Conservation (phyloP, 148 eudicot genomes). For the Dysphania ambrosioides region DNA sequence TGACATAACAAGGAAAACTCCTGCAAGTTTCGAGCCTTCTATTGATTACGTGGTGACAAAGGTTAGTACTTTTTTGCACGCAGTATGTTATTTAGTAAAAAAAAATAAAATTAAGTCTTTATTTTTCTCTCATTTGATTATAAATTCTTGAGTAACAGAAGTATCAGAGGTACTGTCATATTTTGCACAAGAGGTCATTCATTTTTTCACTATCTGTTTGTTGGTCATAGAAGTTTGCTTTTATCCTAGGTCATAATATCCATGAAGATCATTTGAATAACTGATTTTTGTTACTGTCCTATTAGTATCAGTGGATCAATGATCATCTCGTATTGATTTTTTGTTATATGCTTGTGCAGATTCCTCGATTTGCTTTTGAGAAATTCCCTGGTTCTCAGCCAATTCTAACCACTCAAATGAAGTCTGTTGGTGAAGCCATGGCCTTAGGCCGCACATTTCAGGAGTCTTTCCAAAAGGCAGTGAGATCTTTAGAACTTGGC, state of each 20-base stretch:
- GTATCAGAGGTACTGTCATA: no score
- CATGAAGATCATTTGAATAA: background rate
- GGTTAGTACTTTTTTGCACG: conserved; percentile 41
- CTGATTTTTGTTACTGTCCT: background rate
- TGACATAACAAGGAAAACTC: conserved; percentile 95
- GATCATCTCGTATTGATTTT: background rate
- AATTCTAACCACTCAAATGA: conserved; percentile 89
- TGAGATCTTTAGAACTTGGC: conserved; percentile 93
- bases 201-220: background rate
- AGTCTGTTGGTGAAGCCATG: conserved; percentile 99
- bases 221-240: background rate
- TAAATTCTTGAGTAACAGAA: no score
- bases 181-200: no score
- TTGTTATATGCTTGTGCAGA: conserved; percentile 40
- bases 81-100: no score
- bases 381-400: conserved; percentile 96
- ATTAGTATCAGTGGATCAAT: background rate
- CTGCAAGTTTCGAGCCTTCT: conserved; percentile 98
- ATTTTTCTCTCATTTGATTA: no score
- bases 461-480: conserved; percentile 97
- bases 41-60: conserved; percentile 97
- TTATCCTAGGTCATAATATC: background rate
- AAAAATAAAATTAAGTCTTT: no score
- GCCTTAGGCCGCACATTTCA: conserved; percentile 96
- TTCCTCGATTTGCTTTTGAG: conserved; percentile 98